phyloP scores from a whole-genome alignment of 208 protist genomes.

The Polymyxa betae region DNA sequence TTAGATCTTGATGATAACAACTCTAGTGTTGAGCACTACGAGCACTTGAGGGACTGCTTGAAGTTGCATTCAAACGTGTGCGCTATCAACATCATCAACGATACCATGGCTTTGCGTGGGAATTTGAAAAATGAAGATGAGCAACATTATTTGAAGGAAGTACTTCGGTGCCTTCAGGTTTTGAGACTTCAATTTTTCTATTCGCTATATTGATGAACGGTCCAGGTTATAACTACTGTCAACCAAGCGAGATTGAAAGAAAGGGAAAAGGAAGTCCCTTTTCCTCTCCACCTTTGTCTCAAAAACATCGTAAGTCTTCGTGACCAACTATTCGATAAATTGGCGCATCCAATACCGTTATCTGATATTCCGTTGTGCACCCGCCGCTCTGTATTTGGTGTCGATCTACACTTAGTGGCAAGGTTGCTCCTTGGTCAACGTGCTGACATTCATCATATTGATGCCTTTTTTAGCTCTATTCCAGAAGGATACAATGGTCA shows the following conservation, averaged over 20 bases:
- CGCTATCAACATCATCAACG: not conserved
- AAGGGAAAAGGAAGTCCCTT: constrained; percentile 1
- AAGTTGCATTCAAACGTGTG: not conserved
- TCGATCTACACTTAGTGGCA: constrained; percentile 3
- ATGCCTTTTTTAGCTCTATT: constrained; percentile 8
- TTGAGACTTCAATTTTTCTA: not conserved
- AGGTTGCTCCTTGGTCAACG: not conserved
- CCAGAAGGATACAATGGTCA: not conserved
- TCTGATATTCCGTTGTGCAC: not conserved
- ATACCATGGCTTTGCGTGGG: not conserved
- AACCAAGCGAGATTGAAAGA: not conserved
- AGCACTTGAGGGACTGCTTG: not conserved
- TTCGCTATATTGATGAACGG: not conserved
- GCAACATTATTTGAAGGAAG: too few species aligned
- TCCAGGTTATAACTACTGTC: not conserved
- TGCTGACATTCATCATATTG: not conserved
- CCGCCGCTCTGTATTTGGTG: constrained; percentile 32
- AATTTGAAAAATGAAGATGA: too few species aligned
- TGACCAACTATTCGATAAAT: not conserved
- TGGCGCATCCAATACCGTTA: too few species aligned
- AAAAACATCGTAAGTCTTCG: not conserved
- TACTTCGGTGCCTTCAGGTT: too few species aligned
- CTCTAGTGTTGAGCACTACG: not conserved
- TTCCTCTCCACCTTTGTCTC: not conserved
- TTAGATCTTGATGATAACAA: not conserved